Evolutionary conservation across 768 basidiomycete species (phyloP).

Genomic region (Tubosaeta brunneosetosa): DNA sequence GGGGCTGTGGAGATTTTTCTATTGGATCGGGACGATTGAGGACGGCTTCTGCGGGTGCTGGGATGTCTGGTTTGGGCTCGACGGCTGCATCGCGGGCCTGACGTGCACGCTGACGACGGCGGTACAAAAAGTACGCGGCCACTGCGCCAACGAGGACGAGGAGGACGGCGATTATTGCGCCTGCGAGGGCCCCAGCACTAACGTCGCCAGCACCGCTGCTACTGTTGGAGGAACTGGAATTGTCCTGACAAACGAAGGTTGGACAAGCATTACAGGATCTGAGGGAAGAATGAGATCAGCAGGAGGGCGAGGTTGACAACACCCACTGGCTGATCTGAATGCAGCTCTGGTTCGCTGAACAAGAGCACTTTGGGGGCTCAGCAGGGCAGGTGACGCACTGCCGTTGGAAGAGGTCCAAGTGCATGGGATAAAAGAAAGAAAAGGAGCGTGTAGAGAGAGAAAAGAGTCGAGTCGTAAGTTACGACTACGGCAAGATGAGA

Average conservation of each 20-base stretch:
- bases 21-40: constrained; percentile 79
- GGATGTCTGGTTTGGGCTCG: constrained; percentile 54
- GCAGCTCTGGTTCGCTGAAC: constrained; percentile 52
- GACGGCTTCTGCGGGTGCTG: constrained; percentile 71
- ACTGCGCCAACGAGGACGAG: constrained; percentile 53
- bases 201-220: constrained; percentile 38
- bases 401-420: constrained; percentile 35
- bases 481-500: too few species aligned
- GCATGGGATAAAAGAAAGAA: constrained; percentile 29
- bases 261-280: constrained; percentile 61
- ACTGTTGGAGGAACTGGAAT: constrained; percentile 13
- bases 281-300: constrained; percentile 1
- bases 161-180: constrained; percentile 63
- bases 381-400: constrained; percentile 51
- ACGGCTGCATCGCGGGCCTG: constrained; percentile 26
- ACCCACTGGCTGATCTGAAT: constrained; percentile 56
- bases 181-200: constrained; percentile 69
- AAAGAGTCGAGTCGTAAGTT: too few species aligned
- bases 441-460: constrained; percentile 30
- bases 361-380: constrained; percentile 49
- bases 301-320: not conserved
- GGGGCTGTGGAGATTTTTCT: constrained; percentile 45
- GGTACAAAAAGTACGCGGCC: constrained; percentile 57
- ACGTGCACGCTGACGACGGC: constrained; percentile 48
- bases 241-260: constrained; percentile 47